Base-by-base conservation (phyloP, 2,329 filamentous ascomycete species). In the Aspergillus sp. region DNA sequence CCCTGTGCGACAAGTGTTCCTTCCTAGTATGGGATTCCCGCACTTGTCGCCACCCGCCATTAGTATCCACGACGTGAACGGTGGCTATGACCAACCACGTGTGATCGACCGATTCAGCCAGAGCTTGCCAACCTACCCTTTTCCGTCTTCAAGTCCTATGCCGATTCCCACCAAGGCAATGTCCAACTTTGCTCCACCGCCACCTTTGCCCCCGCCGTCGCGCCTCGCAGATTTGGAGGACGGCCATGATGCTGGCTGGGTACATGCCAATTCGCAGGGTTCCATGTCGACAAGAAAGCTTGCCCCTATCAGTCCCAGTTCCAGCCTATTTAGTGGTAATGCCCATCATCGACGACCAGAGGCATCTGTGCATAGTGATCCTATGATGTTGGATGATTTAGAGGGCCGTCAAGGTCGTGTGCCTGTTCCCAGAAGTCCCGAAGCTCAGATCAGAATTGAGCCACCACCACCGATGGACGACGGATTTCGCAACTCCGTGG, bases 171-270 rank as follows among this genome's bases (percentile, higher is more conserved):
- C 78, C 60, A 73, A 76, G 50, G 74, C 76, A 60, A 61, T 59
- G 46, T 63, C 69, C 49, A 61, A 67, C 44, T 62, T 65, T 39
- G 72, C 74, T 44, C 83, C 83, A 49, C 83, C 83, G 53, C 83
- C 83, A 54, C 81, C 82, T 44, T 73, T 86, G 58, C 83, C 83
- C 57, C 83, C 83, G 57, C 83, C 83, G 49, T 79, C 82, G 45
- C 75, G 74, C 61, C 76, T 85, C 50, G 72, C 74, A 55, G 77
- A 81, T 51, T 68, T 81, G 54, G 70, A 74, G 56, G 65, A 73
- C 53, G 81, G 80, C 32, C 74, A 78, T 57, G 83, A 85, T 65
- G 73, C 77, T 47, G 81, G 77, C 51, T 85, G 81, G 81, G 71
- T 78, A 63, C 82, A 79, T 74, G 79, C 76, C 53, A 83, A 85